phyloP scores from a whole-genome alignment of 345 rosid genomes.

The Populus alba region DNA sequence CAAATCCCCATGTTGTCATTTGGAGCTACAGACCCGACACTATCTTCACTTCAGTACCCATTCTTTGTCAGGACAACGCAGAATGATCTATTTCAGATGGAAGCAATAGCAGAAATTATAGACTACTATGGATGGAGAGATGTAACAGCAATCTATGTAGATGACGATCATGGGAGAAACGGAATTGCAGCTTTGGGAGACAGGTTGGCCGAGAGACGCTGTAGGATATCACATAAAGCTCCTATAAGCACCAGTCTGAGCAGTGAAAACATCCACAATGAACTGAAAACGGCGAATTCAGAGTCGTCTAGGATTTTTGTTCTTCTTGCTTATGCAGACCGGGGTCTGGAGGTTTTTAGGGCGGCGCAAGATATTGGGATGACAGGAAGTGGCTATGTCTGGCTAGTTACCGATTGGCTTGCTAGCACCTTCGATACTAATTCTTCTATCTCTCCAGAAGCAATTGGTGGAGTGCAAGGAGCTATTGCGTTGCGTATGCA shows the following conservation, averaged over 20 bases:
- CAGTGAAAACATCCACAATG: background rate
- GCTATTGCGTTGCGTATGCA: constrained; percentile 8
- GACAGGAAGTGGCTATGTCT: constrained; percentile 9
- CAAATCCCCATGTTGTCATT: constrained; percentile 20
- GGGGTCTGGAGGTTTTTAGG: background rate
- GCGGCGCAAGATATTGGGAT: constrained; percentile 5
- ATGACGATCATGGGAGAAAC: constrained; percentile 23
- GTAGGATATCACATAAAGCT: constrained; percentile 5
- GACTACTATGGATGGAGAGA: constrained; percentile 9
- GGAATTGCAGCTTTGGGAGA: constrained; percentile 13
- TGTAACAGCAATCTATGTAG: constrained; percentile 14
- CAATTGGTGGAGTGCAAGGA: constrained; percentile 2
- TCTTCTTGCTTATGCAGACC: background rate
- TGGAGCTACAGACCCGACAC: constrained; percentile 19
- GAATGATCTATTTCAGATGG: constrained; percentile 18
- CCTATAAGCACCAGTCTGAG: background rate
- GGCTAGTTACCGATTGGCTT: constrained; percentile 21
- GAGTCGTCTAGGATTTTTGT: constrained; percentile 2
- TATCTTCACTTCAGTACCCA: constrained; percentile 17
- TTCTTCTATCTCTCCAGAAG: background rate
- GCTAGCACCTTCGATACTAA: constrained; percentile 5
- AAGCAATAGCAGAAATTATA: constrained; percentile 12
- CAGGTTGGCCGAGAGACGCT: background rate
- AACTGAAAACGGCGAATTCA: background rate
- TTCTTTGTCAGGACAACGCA: constrained; percentile 16